Conservation (phyloP, 352 stramenopile species). For the Peronospora destructor region DNA sequence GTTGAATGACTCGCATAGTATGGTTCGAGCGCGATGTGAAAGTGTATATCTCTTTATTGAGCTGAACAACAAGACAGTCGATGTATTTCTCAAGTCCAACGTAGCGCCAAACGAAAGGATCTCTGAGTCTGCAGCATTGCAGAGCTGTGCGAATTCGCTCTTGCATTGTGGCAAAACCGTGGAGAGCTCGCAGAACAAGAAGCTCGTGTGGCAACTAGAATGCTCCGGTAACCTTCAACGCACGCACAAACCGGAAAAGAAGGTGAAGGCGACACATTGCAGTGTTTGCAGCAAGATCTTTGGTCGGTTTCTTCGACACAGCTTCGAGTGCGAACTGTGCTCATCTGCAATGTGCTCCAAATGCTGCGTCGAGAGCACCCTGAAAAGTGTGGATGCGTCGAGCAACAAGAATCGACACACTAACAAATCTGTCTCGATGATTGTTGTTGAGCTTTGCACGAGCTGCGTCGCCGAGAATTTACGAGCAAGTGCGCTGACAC, state of each 20-base stretch:
- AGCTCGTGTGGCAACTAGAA: constrained; percentile 38
- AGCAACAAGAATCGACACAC: constrained; percentile 22
- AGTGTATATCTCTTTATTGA: constrained; percentile 42
- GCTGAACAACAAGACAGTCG: constrained; percentile 21
- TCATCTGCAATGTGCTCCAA: constrained; percentile 39
- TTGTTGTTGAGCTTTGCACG: constrained; percentile 33
- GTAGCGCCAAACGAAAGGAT: constrained; percentile 29
- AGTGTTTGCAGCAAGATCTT: constrained; percentile 42
- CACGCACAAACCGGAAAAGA: constrained; percentile 17
- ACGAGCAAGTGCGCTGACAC: constrained; percentile 32
- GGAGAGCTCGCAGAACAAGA: constrained; percentile 46
- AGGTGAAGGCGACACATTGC: constrained; percentile 25
- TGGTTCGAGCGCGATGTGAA: constrained; percentile 35
- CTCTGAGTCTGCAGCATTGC: constrained; percentile 23
- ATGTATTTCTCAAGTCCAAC: constrained; percentile 36
- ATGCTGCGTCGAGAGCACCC: constrained; percentile 34
- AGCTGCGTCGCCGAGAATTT: constrained; percentile 29
- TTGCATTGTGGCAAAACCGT: constrained; percentile 39
- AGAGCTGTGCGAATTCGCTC: constrained; percentile 33
- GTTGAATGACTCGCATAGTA: constrained; percentile 24
- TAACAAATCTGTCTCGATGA: constrained; percentile 33
- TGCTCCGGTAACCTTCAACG: constrained; percentile 18
- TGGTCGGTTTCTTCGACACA: constrained; percentile 26
- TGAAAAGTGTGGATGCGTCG: constrained; percentile 34
- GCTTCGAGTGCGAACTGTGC: constrained; percentile 41